These are phyloP conservation scores for Fusarium sp. DNA, from an alignment of 2,329 filamentous ascomycete genomes.

Conservation along the genomic window DNA sequence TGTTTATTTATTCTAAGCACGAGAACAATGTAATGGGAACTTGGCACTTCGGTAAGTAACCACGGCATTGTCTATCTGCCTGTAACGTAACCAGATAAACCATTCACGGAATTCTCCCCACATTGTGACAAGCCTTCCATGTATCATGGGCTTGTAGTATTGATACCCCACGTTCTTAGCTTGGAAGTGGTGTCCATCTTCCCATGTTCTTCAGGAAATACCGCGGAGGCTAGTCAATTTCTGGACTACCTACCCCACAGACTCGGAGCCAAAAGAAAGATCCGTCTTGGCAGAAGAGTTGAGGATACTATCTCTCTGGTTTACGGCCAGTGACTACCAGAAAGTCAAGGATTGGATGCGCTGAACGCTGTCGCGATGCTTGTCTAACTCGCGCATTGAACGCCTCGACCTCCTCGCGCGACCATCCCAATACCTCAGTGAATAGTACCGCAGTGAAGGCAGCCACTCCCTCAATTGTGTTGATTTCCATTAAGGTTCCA, in stretches of 20 bases:
- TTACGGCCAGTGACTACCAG: slow-evolving; percentile 50
- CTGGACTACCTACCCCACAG: slow-evolving; percentile 5
- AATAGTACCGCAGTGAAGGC: slow-evolving; percentile 55
- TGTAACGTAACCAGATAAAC: neutral
- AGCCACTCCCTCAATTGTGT: slow-evolving; percentile 54
- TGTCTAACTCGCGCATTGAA: slow-evolving; percentile 44
- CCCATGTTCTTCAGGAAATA: neutral
- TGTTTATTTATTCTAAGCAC: accelerated
- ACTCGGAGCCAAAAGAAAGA: neutral
- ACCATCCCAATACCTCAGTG: slow-evolving; percentile 55
- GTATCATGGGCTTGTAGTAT: no score
- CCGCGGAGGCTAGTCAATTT: slow-evolving; percentile 26
- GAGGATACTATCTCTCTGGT: slow-evolving; percentile 6
- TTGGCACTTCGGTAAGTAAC: neutral
- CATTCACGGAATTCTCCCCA: neutral
- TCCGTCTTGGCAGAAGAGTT: neutral
- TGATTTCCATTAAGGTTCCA: slow-evolving; percentile 55
- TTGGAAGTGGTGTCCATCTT: neutral
- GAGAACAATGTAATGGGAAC: neutral
- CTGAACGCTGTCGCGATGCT: slow-evolving; percentile 42
- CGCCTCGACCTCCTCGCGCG: slow-evolving; percentile 59
- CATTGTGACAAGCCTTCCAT: neutral
- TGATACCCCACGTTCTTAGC: neutral
- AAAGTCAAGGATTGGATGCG: slow-evolving; percentile 51
- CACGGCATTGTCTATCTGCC: neutral